Conservation (phyloP, 495 filamentous ascomycete species). For the Trichoderma reesei region DNA sequence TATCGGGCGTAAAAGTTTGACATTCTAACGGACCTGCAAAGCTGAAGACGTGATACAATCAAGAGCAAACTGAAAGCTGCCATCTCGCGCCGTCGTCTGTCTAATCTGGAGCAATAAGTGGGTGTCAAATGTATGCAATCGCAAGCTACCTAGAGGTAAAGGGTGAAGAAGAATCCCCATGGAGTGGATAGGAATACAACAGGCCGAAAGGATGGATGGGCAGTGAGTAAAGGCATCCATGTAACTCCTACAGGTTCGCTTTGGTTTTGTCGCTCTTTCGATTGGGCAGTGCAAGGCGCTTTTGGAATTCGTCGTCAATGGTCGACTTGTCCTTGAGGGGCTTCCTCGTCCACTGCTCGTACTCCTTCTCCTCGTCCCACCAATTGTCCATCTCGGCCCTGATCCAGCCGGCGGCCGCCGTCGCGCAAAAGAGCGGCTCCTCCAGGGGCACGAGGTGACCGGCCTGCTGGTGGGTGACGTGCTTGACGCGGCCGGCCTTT, state of each 20-base stretch:
- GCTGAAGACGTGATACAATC: not conserved
- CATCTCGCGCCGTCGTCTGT: too few relatives aligned
- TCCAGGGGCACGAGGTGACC: slow-evolving; percentile 88
- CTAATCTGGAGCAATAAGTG: too few relatives aligned
- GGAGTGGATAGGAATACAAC: not conserved
- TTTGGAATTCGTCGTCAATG: slow-evolving; percentile 28
- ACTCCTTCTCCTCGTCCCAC: slow-evolving; percentile 52
- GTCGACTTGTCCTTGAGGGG: slow-evolving; percentile 46
- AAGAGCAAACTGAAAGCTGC: too few relatives aligned
- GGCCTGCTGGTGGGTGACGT: slow-evolving; percentile 52
- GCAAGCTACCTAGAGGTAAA: too few relatives aligned
- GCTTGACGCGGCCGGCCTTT: slow-evolving; percentile 54
- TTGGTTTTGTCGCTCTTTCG: not conserved
- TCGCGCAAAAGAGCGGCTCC: slow-evolving; percentile 53
- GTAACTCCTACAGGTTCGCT: not conserved
- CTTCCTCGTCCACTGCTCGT: slow-evolving; percentile 42
- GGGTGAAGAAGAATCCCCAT: too few relatives aligned
- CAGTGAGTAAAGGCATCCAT: not conserved
- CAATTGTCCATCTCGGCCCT: slow-evolving; percentile 52
- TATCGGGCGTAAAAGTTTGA: too few relatives aligned
- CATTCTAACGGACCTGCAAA: not conserved
- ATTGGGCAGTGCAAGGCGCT: not conserved
- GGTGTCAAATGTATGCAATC: too few relatives aligned
- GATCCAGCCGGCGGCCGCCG: slow-evolving; percentile 53
- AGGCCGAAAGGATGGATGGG: not conserved